A percentile compares a stretch with the other conserved stretches of the same genome.
Conservation (phyloP, 148 eudicot species). For the Heliamphora exappendiculata region DNA sequence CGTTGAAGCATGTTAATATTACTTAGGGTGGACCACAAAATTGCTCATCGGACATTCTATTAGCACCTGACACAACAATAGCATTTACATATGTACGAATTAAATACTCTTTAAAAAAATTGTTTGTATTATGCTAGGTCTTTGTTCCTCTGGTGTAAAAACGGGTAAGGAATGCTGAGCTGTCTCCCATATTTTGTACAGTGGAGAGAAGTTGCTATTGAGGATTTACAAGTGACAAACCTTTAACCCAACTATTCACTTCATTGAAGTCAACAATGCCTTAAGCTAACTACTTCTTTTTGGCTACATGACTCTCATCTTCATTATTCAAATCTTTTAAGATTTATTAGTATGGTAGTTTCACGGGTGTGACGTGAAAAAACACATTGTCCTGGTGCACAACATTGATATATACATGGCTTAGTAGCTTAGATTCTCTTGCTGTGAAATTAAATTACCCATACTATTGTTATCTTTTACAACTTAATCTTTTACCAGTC, state of each 20-base stretch:
- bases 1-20: not conserved
- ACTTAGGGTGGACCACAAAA: not conserved
- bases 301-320: not conserved
- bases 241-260: not conserved
- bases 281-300: not conserved
- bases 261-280: not conserved
- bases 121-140: not conserved
- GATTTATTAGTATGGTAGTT: not conserved
- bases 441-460: slow-evolving; percentile 6
- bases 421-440: not conserved
- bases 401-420: not conserved
- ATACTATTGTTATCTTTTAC: not conserved
- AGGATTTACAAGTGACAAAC: not conserved
- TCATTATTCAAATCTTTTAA: not conserved
- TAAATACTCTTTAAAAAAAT: not conserved
- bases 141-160: not conserved
- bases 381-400: not conserved
- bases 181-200: not conserved
- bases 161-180: not conserved
- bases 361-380: not conserved
- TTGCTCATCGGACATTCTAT: not conserved
- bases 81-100: not conserved
- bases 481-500: not conserved
- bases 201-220: not conserved
- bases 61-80: not conserved